Evolutionary conservation across 2,329 filamentous ascomycete species (phyloP), one percentile per base, ranked within the genome.

Genomic region (Epichloe scottii): DNA sequence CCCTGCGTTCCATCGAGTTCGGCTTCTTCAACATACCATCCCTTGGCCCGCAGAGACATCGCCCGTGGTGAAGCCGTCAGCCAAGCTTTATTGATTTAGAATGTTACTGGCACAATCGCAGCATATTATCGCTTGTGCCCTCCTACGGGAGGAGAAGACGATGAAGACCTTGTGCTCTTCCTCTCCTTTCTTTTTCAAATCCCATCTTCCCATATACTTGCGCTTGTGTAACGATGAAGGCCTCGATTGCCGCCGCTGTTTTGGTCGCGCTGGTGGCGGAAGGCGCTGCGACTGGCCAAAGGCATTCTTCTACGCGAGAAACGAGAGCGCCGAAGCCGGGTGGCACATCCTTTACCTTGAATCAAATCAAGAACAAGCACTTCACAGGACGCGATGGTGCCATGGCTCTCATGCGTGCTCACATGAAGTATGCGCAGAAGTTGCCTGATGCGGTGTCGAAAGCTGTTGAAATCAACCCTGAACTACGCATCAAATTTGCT

Each of bases 401-500:
- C 0, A 50, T 57, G 23, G 58, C 61, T 10, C 61, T 66, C 10
- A 52, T 64, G 39, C 58, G 60, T 21, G 66, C 67, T 0, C 65
- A 66, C 33, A 53, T 62, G 50, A 73, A 72, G 55, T 72, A 70
- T 51, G 61, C 62, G 11, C 59, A 60, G 38, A 53, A 56, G 3
- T 47, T 70, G 4, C 64, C 68, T 2, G 45, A 57, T 5, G 43
- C 45, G 4, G 47, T 70, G 12, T 51, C 57, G 34, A 46, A 57
- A 5, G 61, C 62, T 6, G 26, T 64, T 3, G 48, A 58, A 45
- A 51, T 46, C 12, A 55, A 63, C 40, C 48, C 60, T 3, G 43
- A 55, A 4, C 53, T 64, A 19, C 59, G 59, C 11, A 54, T 45
- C 41, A 61, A 65, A 51, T 59, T 60, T 48, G 46, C 54, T 19